Evolutionary conservation across 306 rosid species (phyloP).

Genomic region (Rosa rugosa): DNA sequence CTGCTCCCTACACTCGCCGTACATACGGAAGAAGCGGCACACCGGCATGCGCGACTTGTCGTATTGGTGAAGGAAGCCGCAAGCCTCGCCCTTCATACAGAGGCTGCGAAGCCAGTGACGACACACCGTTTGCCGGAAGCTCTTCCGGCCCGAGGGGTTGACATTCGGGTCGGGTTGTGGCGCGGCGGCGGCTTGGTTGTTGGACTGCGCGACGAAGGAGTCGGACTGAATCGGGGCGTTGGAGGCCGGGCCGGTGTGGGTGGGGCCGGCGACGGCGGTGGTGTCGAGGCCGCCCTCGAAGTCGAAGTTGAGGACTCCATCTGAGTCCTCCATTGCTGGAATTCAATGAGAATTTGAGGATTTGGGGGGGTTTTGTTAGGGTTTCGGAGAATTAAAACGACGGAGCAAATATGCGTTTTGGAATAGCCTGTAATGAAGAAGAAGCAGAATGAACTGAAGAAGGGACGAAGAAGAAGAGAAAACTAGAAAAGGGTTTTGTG

Average conservation of each 20-base stretch:
- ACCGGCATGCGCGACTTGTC: constrained; percentile 98
- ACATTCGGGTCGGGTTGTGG: background rate
- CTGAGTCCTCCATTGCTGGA: constrained; percentile 82
- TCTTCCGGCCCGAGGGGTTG: constrained; percentile 54
- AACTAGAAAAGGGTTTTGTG: background rate
- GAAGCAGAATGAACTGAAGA: background rate
- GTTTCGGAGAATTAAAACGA: constrained; percentile 14
- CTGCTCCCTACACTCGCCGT: constrained; percentile 97
- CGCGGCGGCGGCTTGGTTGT: constrained; percentile 23
- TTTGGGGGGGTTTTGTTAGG: constrained; percentile 21
- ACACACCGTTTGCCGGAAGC: constrained; percentile 97
- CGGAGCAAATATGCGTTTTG: background rate
- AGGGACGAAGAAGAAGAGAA: background rate
- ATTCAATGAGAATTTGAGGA: background rate
- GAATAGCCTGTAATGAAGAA: no score
- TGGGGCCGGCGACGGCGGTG: constrained; percentile 40
- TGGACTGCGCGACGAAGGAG: constrained; percentile 25
- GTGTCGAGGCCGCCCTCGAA: constrained; percentile 96
- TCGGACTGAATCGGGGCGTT: constrained; percentile 49
- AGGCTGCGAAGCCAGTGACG: constrained; percentile 95
- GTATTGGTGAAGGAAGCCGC: constrained; percentile 95
- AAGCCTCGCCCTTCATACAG: constrained; percentile 98
- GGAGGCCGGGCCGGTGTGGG: constrained; percentile 41
- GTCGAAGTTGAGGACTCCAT: constrained; percentile 95
- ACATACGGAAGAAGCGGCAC: constrained; percentile 83